Evolutionary conservation across 345 rosid species (phyloP).

Genomic region (Gossypium longicalyx): DNA sequence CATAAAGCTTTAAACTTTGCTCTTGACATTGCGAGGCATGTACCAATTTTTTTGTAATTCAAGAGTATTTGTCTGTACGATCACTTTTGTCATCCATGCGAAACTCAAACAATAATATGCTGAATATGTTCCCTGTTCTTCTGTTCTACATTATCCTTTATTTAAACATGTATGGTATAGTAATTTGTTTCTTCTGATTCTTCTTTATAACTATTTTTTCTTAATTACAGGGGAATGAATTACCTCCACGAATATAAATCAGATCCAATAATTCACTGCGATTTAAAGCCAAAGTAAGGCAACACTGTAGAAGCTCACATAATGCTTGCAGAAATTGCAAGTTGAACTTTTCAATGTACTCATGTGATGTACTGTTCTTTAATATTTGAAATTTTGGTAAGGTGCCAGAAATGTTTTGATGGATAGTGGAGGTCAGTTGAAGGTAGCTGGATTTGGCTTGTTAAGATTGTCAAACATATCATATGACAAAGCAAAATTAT

Average conservation of each 20-base stretch:
- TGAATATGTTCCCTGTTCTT: neutral
- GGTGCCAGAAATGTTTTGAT: constrained; percentile 99
- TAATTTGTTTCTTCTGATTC: neutral
- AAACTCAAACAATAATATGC: neutral
- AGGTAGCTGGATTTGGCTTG: constrained; percentile 90
- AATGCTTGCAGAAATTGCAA: constrained; percentile 14
- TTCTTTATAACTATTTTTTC: constrained; percentile 15
- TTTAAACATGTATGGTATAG: neutral
- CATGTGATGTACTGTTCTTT: constrained; percentile 41
- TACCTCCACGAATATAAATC: constrained; percentile 74
- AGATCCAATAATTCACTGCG: constrained; percentile 79
- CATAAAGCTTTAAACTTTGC: constrained; percentile 75
- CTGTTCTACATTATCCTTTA: neutral
- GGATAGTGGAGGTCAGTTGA: constrained; percentile 80
- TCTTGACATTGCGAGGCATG: constrained; percentile 86
- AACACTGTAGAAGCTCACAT: constrained; percentile 45
- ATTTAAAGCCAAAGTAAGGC: constrained; percentile 93
- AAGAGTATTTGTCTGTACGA: neutral
- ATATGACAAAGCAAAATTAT: constrained; percentile 52
- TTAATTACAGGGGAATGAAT: constrained; percentile 67
- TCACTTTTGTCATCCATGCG: neutral
- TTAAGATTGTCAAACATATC: constrained; percentile 51
- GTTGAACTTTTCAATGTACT: constrained; percentile 11
- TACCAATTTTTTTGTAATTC: constrained; percentile 13
- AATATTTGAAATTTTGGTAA: constrained; percentile 76